A percentile compares a stretch with the other conserved stretches of the same genome.
Conservation (phyloP, 495 filamentous ascomycete species). For the Penicillium malachiteum region DNA sequence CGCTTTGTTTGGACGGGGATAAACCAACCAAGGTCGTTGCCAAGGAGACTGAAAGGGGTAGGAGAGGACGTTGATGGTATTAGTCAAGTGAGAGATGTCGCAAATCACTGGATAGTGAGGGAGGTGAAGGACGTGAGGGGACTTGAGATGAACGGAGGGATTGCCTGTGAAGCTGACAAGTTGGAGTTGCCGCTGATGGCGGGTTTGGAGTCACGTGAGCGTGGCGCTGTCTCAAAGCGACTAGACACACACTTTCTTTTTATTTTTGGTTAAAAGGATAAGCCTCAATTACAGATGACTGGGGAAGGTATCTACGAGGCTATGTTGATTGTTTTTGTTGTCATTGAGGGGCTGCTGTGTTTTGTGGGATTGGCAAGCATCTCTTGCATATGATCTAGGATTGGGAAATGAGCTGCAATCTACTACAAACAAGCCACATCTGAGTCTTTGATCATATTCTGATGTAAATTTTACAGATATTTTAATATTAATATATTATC, state of each 20-base stretch:
- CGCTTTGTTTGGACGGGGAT: conserved; percentile 19
- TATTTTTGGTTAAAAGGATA: background rate
- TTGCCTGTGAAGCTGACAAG: conserved; percentile 36
- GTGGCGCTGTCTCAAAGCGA: conserved; percentile 26
- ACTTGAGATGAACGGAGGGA: conserved; percentile 16
- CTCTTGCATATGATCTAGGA: background rate
- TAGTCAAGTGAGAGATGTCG: conserved; percentile 1
- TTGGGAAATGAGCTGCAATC: conserved; percentile 6
- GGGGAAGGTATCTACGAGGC: background rate
- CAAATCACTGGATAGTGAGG: conserved; percentile 6
- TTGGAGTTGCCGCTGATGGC: conserved; percentile 34
- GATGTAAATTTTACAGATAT: background rate
- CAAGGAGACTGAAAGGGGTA: background rate
- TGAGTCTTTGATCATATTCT: background rate
- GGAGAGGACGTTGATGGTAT: conserved; percentile 1
- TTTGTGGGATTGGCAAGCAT: background rate
- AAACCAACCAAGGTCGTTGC: conserved; percentile 11
- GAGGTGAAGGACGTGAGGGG: conserved; percentile 10
- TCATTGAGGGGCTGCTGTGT: too few relatives aligned
- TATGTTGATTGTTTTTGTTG: background rate
- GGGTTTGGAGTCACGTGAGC: conserved; percentile 25
- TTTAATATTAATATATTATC: background rate
- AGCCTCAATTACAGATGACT: background rate
- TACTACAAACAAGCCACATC: conserved; percentile 13
- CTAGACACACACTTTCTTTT: conserved; percentile 1